These are phyloP conservation scores for Kregervanrija pseudodelftensis DNA, from an alignment of 805 yeast genomes.

Conservation along the genomic window DNA sequence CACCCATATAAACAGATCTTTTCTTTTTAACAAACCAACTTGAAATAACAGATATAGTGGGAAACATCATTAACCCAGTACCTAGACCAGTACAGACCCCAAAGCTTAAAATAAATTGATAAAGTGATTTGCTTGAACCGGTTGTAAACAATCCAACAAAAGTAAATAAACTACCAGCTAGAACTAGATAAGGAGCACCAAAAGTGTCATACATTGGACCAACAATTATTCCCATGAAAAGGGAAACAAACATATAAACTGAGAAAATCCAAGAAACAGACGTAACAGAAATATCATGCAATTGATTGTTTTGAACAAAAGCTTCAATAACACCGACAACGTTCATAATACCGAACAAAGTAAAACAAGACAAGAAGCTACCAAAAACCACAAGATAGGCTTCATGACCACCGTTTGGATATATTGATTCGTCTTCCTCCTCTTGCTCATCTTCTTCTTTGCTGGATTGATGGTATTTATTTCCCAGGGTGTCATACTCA, in stretches of 20 bases:
- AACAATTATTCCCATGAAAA: slow-evolving; percentile 30
- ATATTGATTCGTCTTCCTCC: slow-evolving; percentile 20
- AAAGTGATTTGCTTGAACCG: slow-evolving; percentile 45
- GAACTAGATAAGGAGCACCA: slow-evolving; percentile 43
- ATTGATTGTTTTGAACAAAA: slow-evolving; percentile 49
- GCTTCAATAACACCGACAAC: slow-evolving; percentile 59
- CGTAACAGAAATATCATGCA: slow-evolving; percentile 37
- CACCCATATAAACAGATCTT: slow-evolving; percentile 48
- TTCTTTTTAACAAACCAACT: slow-evolving; percentile 51
- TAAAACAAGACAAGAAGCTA: slow-evolving; percentile 45
- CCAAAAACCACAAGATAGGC: slow-evolving; percentile 55
- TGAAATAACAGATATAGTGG: slow-evolving; percentile 53
- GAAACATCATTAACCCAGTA: slow-evolving; percentile 52
- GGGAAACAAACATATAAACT: slow-evolving; percentile 43
- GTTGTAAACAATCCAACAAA: slow-evolving; percentile 50
- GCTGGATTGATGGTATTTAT: background rate
- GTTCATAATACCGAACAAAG: slow-evolving; percentile 49
- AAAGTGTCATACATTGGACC: slow-evolving; percentile 55
- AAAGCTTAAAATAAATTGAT: slow-evolving; percentile 57
- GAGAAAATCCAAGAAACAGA: slow-evolving; percentile 65
- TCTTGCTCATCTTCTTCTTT: background rate
- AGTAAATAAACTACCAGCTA: slow-evolving; percentile 37
- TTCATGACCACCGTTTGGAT: slow-evolving; percentile 53
- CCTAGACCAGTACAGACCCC: slow-evolving; percentile 53
- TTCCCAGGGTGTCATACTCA: background rate